A percentile compares a stretch with the other conserved stretches of the same genome.
These are phyloP conservation scores for Hemisphaericaspora lyxosophila DNA, from an alignment of 1,139 yeast species.

Conservation along the genomic window DNA sequence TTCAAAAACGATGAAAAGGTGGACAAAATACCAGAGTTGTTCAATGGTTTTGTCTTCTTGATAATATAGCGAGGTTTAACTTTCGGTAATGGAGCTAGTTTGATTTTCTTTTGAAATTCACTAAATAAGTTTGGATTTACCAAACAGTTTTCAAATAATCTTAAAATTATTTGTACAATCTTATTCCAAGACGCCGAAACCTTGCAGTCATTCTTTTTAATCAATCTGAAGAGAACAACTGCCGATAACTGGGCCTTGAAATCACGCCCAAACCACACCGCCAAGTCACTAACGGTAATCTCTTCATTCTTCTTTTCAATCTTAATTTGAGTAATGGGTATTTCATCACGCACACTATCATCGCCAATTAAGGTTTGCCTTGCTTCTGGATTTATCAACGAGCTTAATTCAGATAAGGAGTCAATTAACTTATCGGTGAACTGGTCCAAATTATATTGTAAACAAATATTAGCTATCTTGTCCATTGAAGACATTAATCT, in stretches of 20 bases:
- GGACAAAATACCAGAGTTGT: slow-evolving; percentile 75
- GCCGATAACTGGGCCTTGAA: slow-evolving; percentile 90
- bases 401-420: slow-evolving; percentile 62
- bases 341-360: slow-evolving; percentile 44
- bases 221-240: slow-evolving; percentile 77
- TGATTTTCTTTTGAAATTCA: slow-evolving; percentile 59
- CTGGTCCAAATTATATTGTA: slow-evolving; percentile 55
- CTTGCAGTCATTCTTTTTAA: slow-evolving; percentile 56
- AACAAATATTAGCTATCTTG: slow-evolving; percentile 75
- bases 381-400: slow-evolving; percentile 36
- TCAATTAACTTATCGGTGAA: slow-evolving; percentile 66
- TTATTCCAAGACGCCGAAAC: slow-evolving; percentile 59
- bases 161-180: slow-evolving; percentile 58
- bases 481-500: slow-evolving; percentile 86
- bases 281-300: slow-evolving; percentile 73
- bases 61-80: slow-evolving; percentile 68
- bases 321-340: slow-evolving; percentile 49
- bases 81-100: slow-evolving; percentile 53
- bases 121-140: slow-evolving; percentile 65
- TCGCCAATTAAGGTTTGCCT: slow-evolving; percentile 19
- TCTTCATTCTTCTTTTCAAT: slow-evolving; percentile 52
- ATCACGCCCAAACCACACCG: slow-evolving; percentile 85
- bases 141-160: slow-evolving; percentile 71
- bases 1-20: slow-evolving; percentile 90
- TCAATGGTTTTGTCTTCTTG: slow-evolving; percentile 58